Conservation (phyloP, 2,329 filamentous ascomycete species). For the Apiospora marii region DNA sequence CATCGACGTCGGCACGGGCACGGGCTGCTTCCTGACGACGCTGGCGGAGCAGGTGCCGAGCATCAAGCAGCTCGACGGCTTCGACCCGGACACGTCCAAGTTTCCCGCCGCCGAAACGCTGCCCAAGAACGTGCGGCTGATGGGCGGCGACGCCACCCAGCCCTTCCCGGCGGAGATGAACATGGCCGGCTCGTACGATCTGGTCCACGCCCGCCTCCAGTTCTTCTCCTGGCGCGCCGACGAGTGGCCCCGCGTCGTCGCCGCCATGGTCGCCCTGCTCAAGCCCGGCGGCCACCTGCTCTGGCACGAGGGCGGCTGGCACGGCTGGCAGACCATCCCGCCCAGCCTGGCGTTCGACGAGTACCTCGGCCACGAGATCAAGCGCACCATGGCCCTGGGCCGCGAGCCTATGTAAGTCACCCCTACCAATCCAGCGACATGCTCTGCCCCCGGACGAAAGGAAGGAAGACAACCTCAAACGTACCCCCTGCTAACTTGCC, state of each 20-base stretch:
- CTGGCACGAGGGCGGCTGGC: slow-evolving; percentile 30
- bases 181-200: slow-evolving; percentile 36
- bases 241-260: slow-evolving; percentile 29
- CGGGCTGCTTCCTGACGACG: slow-evolving; percentile 33
- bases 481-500: background rate
- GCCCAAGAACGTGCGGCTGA: slow-evolving; percentile 35
- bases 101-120: slow-evolving; percentile 30
- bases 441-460: no score
- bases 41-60: slow-evolving; percentile 29
- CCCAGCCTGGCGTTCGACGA: slow-evolving; percentile 10
- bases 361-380: slow-evolving; percentile 18
- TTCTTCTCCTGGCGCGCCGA: slow-evolving; percentile 33
- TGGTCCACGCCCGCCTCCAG: slow-evolving; percentile 38
- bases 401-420: slow-evolving; percentile 11
- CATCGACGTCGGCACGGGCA: slow-evolving; percentile 31
- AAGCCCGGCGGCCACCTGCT: slow-evolving; percentile 33
- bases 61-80: slow-evolving; percentile 34
- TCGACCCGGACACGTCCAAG: slow-evolving; percentile 34
- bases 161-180: slow-evolving; percentile 32
- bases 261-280: slow-evolving; percentile 34
- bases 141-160: slow-evolving; percentile 34
- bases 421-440: no score
- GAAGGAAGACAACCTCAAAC: background rate
- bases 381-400: slow-evolving; percentile 16
- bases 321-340: slow-evolving; percentile 22